Base-by-base conservation (phyloP, 2,329 filamentous ascomycete species). In the Parastagonospora avenae region DNA sequence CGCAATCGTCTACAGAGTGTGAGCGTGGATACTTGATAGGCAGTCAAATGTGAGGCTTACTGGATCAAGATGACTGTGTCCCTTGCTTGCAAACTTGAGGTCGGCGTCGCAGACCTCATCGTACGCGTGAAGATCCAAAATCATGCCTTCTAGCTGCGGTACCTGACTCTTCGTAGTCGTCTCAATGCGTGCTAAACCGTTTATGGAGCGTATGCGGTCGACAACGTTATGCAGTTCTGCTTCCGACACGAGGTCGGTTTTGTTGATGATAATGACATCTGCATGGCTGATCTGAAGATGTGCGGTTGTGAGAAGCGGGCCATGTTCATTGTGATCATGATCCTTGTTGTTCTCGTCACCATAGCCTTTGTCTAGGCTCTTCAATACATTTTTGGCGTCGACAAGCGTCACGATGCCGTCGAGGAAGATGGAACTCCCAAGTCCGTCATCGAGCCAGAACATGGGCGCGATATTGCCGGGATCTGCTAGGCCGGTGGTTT, bases 251-350 rank as follows among this genome's bases (percentile, higher is more conserved):
- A 97, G 80, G 68, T 99, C 94, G 2, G 87, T 82, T 74, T 99
- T 99, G 77, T 99, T 99, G 62, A 99, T 85, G 33, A 99, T 85
- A 38, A 99, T 84, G 8, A 97, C 91, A 74, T 99, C 94, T 6
- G 94, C 94, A 66, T 99, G 93, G 1, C 92, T 97, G 53, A 99
- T 96, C 67, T 99, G 94, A 41, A 97, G 82, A 73, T 99, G 94
- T 0, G 94, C 94, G 2, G 91, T 96, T 0, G 93, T 97, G 74
- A 97, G 84, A 8, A 92, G 76, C 0, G 89, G 87, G 0, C 88
- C 87, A 16, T 84, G 77, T 8, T 80, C 79, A 19, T 59, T 50
- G 16, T 84, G 77, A 2, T 50, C 54, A 1, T 80, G 77, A 12
- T 80, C 64, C 33, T 79, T 63, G 72, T 3, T 85, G 82, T 59